Conservation (phyloP, 2,329 filamentous ascomycete species). For the Ceratocystiopsis minuta region DNA sequence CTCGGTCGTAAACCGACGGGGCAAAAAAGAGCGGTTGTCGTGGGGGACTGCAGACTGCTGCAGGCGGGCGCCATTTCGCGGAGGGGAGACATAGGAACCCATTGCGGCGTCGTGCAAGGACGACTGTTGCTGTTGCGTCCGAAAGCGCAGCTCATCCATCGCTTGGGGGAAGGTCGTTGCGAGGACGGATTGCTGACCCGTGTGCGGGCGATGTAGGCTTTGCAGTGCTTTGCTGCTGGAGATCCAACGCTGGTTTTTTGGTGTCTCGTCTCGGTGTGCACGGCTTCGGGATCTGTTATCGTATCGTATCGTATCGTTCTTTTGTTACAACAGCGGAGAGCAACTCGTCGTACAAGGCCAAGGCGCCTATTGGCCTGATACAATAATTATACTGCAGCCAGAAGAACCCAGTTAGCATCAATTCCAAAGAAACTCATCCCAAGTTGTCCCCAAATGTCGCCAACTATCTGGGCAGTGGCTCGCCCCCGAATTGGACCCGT, state of each 20-base stretch:
- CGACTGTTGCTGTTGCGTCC: conserved; percentile 46
- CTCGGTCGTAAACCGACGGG: conserved; percentile 88
- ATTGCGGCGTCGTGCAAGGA: conserved; percentile 60
- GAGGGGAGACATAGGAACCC: conserved; percentile 56
- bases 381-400: conserved; percentile 4
- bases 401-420: too few species aligned
- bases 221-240: too few species aligned
- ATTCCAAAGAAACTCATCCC: too few species aligned
- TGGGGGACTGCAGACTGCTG: conserved; percentile 36
- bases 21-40: conserved; percentile 61
- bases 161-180: too few species aligned
- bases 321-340: too few species aligned
- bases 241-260: background rate
- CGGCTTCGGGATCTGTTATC: conserved; percentile 1
- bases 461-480: too few species aligned
- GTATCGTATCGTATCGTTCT: conserved; percentile 8
- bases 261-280: conserved; percentile 1
- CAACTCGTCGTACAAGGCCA: conserved; percentile 7
- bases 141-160: conserved; percentile 67
- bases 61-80: conserved; percentile 49
- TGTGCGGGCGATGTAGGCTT: too few species aligned
- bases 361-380: conserved; percentile 2
- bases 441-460: too few species aligned
- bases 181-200: too few species aligned
- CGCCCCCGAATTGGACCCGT: too few species aligned